Evolutionary conservation across 495 filamentous ascomycete species (phyloP).

Genomic region (Penicillium paradoxum): DNA sequence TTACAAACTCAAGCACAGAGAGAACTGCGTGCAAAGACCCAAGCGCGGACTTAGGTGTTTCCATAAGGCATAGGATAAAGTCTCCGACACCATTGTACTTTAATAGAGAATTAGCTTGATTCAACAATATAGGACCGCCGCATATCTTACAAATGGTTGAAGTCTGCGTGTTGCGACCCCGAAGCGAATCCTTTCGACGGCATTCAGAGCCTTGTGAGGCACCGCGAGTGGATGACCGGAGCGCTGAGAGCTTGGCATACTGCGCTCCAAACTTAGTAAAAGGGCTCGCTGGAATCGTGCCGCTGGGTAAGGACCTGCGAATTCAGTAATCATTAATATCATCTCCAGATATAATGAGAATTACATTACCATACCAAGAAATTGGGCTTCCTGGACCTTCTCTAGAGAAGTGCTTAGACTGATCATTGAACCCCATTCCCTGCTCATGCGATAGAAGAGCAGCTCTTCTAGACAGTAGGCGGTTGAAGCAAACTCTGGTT

Average conservation of each 20-base stretch:
- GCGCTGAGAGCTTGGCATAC: neutral
- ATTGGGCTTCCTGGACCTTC: conserved; percentile 6
- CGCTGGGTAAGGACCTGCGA: neutral
- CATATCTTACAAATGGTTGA: neutral
- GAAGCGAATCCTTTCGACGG: neutral
- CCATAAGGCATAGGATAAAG: neutral
- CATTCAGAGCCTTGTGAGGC: neutral
- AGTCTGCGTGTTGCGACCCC: neutral
- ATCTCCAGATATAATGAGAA: neutral
- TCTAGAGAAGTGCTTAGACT: conserved; percentile 2
- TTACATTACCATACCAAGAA: conserved; percentile 1
- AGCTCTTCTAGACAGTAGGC: conserved; percentile 15
- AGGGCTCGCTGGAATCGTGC: neutral
- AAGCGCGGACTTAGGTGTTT: neutral
- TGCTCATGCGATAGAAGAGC: conserved; percentile 16
- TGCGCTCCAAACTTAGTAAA: neutral
- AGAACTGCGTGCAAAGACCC: neutral
- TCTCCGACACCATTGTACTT: neutral
- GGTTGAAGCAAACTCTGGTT: conserved; percentile 1
- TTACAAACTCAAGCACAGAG: conserved; percentile 2
- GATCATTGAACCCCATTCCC: conserved; percentile 3
- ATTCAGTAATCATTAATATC: neutral
- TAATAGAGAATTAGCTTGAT: neutral
- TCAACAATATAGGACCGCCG: too few relatives aligned
- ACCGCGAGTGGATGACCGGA: neutral